phyloP scores from a whole-genome alignment of 2,329 filamentous ascomycete species.

The Pestalotiopsis sp. region DNA sequence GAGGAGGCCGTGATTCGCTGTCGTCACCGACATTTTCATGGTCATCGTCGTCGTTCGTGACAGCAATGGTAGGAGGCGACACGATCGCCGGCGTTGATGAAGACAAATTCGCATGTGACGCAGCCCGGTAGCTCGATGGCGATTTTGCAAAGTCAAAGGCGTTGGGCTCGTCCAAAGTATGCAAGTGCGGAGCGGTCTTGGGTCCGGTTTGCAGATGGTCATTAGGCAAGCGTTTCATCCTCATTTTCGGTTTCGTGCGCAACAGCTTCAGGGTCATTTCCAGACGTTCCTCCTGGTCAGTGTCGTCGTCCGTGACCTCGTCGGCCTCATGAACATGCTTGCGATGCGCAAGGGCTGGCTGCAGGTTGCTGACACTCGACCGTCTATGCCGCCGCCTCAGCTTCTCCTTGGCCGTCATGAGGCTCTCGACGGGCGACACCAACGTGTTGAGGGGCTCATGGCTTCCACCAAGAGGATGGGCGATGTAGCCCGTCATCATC shows the following conservation, averaged over 20 bases:
- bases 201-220: constrained; percentile 36
- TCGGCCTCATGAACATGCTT: constrained; percentile 39
- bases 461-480: constrained; percentile 22
- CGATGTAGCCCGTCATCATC: constrained; percentile 39
- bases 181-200: constrained; percentile 28
- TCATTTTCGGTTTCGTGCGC: constrained; percentile 39
- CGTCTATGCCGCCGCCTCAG: constrained; percentile 44
- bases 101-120: neutral
- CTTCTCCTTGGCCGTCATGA: constrained; percentile 29
- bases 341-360: constrained; percentile 37
- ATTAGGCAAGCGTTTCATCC: constrained; percentile 44
- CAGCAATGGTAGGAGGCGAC: constrained; percentile 14
- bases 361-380: constrained; percentile 54
- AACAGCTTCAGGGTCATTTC: constrained; percentile 42
- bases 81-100: constrained; percentile 6
- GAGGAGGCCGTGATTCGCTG: constrained; percentile 20
- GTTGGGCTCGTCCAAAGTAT: constrained; percentile 28
- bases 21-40: constrained; percentile 16
- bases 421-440: constrained; percentile 19
- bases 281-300: constrained; percentile 45
- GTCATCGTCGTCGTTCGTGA: constrained; percentile 16
- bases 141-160: constrained; percentile 44
- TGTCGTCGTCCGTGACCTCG: constrained; percentile 46
- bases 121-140: constrained; percentile 14
- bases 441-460: constrained; percentile 21